Base-by-base conservation (phyloP, 257 asterid genomes). In the Capsicum chinense region DNA sequence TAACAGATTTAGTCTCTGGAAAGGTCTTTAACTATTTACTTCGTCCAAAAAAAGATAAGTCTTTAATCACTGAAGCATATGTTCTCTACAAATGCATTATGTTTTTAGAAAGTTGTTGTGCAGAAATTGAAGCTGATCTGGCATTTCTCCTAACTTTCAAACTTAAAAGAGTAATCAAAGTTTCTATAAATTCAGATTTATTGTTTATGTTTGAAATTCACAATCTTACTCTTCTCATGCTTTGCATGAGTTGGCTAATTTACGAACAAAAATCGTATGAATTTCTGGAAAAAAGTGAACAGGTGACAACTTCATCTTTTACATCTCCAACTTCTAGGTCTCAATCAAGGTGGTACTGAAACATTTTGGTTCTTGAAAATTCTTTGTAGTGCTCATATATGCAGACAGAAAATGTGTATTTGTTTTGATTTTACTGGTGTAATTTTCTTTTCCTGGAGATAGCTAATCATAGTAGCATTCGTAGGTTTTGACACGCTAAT, bases 141-240 rank as follows among this genome's bases (percentile, higher is more conserved):
- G 44, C 6, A 74, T 52, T 7, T 74, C 44, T 74, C 59, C 60
- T 12, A 50, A 74, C 62, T 21, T 74, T 74, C 62, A 21, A 74
- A 74, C 81, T 50, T 74, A 74, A 50, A 44, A 74, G 81, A 74
- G 62, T 74, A 74, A 26, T 50, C 57, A 74, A 50, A 50, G 81
- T 74, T 71, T n/a, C 59, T 12, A 48, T 39, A 10, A 12, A 11
- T 50, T 74, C 39, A 21, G 12, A 60, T 50, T 47, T 74, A n/a
- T 74, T 74, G 60, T 50, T 12, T 21, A 56, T 74, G 37, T 50
- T 74, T 69, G 79, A 69, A 67, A 42, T 69, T 69, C 10, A 6
- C 76, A 48, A 48, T 19, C n/a, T 19, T 48, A 52, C 19, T 73
- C 7, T 47, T 73, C 60, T 48, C 80, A 66, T 66, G 48, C 5